Evolutionary conservation across 2,329 filamentous ascomycete genomes (phyloP).

Genomic region (Fonsecaea pedrosoi): DNA sequence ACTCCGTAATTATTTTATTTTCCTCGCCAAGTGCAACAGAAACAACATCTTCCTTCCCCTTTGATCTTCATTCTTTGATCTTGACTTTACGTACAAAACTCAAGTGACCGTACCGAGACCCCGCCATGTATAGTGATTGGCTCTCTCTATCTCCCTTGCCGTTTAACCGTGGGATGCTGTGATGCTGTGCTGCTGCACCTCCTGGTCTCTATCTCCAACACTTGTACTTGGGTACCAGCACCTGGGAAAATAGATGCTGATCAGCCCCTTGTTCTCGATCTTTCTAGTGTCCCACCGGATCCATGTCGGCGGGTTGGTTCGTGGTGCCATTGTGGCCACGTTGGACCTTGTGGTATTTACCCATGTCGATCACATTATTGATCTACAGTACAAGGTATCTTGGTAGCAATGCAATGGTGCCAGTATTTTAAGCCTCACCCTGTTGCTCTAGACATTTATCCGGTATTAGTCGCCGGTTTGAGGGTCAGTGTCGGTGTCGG

Average conservation of each 20-base stretch:
- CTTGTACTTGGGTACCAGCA: background rate
- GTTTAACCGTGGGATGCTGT: background rate
- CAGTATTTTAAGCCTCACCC: background rate
- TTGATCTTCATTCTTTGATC: background rate
- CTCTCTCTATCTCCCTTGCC: background rate
- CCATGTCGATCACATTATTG: background rate
- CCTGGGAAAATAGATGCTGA: background rate
- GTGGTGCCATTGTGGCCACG: background rate
- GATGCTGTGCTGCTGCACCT: background rate
- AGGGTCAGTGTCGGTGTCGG: no score
- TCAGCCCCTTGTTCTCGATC: conserved; percentile 14
- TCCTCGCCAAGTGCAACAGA: background rate
- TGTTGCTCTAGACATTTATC: background rate
- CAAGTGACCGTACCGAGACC: background rate
- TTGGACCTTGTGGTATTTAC: background rate
- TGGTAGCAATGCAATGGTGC: no score
- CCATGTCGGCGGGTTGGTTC: background rate
- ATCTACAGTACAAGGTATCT: background rate
- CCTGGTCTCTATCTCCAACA: background rate
- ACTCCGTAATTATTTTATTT: background rate
- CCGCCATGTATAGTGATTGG: background rate
- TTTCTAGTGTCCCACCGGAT: conserved; percentile 9
- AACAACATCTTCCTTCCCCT: background rate
- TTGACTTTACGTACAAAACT: conserved; percentile 8
- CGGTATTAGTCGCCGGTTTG: no score